Conservation (phyloP, 2,329 filamentous ascomycete genomes). For the Colletotrichum sp. region DNA sequence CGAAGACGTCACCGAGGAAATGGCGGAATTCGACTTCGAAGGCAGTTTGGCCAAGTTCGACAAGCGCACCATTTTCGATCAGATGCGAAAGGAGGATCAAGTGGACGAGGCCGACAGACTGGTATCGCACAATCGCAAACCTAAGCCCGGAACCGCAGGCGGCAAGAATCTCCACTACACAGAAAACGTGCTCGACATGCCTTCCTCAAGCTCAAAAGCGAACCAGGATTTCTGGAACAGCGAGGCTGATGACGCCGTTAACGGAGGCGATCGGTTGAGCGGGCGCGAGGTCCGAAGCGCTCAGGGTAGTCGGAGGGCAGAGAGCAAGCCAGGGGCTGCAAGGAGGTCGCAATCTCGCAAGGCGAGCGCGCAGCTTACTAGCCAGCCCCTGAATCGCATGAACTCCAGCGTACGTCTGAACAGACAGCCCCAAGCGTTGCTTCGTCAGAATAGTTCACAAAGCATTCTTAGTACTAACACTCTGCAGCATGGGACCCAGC, state of each 20-base stretch:
- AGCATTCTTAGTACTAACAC: slow-evolving; percentile 30
- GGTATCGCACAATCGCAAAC: slow-evolving; percentile 82
- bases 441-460: slow-evolving; percentile 14
- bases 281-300: slow-evolving; percentile 57
- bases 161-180: slow-evolving; percentile 92
- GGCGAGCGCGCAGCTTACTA: slow-evolving; percentile 47
- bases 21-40: slow-evolving; percentile 94
- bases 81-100: slow-evolving; percentile 87
- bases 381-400: slow-evolving; percentile 49
- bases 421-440: slow-evolving; percentile 12
- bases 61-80: slow-evolving; percentile 88
- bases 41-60: slow-evolving; percentile 92
- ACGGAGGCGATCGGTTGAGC: slow-evolving; percentile 50
- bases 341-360: slow-evolving; percentile 63
- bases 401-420: slow-evolving; percentile 49
- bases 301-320: slow-evolving; percentile 54
- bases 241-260: slow-evolving; percentile 68
- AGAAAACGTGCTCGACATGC: slow-evolving; percentile 84
- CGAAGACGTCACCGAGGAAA: slow-evolving; percentile 92
- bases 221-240: slow-evolving; percentile 72
- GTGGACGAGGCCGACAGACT: slow-evolving; percentile 90
- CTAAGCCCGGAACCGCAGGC: slow-evolving; percentile 72
- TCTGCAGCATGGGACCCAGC: slow-evolving; percentile 29
- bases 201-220: slow-evolving; percentile 41
- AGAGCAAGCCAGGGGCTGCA: slow-evolving; percentile 54